phyloP scores from a whole-genome alignment of 2,329 filamentous ascomycete species.

The Pyrenochaeta sp. region DNA sequence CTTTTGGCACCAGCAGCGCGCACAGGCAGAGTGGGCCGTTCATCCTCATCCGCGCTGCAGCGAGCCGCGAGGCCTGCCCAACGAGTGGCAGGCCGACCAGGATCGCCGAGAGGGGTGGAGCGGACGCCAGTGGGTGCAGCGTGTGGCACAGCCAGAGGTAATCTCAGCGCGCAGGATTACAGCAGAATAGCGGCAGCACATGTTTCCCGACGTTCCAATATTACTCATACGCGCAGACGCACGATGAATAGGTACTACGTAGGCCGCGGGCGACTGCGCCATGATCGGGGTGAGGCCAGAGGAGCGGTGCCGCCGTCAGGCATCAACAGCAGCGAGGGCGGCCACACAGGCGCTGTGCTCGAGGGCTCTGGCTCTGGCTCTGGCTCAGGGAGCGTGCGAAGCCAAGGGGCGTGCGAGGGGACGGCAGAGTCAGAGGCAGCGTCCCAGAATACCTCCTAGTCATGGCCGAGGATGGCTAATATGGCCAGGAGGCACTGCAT shows the following conservation, averaged over 20 bases:
- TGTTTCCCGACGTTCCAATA: slow-evolving; percentile 16
- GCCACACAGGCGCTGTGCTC: neutral
- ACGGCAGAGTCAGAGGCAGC: slow-evolving; percentile 21
- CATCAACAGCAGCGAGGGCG: slow-evolving; percentile 15
- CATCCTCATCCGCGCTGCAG: slow-evolving; percentile 29
- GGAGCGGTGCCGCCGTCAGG: slow-evolving; percentile 12
- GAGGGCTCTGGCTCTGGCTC: slow-evolving; percentile 7
- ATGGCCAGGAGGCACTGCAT: slow-evolving; percentile 26
- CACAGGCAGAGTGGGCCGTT: slow-evolving; percentile 30
- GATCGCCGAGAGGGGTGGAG: slow-evolving; percentile 19
- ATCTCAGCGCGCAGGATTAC: no score
- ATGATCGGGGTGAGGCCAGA: neutral
- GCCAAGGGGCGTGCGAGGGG: no score
- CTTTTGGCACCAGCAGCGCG: no score
- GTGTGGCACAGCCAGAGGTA: slow-evolving; percentile 34
- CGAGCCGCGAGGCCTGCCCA: slow-evolving; percentile 32
- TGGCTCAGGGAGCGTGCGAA: no score
- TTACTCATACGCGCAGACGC: slow-evolving; percentile 16
- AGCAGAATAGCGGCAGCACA: slow-evolving; percentile 28
- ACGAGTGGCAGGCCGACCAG: no score
- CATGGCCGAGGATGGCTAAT: no score
- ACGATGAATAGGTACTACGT: slow-evolving; percentile 1
- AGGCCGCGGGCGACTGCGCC: slow-evolving; percentile 1
- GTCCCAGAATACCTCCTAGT: slow-evolving; percentile 27
- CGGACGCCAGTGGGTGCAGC: slow-evolving; percentile 14